Conservation (phyloP, 1,139 yeast species). For the Waltiozyma solani region DNA sequence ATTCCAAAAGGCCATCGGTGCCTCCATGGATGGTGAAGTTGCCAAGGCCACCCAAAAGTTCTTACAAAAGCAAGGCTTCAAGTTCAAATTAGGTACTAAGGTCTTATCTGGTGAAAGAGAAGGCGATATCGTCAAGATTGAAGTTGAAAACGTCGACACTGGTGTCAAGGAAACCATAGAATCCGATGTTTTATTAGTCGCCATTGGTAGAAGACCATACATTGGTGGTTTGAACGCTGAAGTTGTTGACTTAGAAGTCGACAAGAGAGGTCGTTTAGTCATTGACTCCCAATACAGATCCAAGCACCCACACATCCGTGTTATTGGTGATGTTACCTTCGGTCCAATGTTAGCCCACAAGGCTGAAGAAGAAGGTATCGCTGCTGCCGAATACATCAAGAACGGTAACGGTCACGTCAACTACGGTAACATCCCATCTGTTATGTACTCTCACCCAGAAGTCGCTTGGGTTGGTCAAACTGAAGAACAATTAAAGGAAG, state of each 20-base stretch:
- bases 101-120: conserved; percentile 80
- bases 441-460: conserved; percentile 98
- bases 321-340: conserved; percentile 95
- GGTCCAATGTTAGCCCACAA: conserved; percentile 99
- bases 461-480: conserved; percentile 98
- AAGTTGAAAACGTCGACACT: conserved; percentile 80
- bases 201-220: conserved; percentile 98
- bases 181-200: conserved; percentile 90
- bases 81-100: conserved; percentile 88
- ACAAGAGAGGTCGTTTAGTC: conserved; percentile 85
- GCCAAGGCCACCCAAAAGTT: conserved; percentile 84
- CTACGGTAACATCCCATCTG: conserved; percentile 95
- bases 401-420: conserved; percentile 95
- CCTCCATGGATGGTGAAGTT: conserved; percentile 96
- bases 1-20: conserved; percentile 84
- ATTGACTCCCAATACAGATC: conserved; percentile 93
- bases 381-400: conserved; percentile 93
- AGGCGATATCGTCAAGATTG: conserved; percentile 80
- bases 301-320: conserved; percentile 87
- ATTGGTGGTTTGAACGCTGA: conserved; percentile 86
- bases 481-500: conserved; percentile 92
- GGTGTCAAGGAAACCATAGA: conserved; percentile 76
- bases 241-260: conserved; percentile 80
- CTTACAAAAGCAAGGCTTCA: conserved; percentile 88
- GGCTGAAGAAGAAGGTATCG: conserved; percentile 99